Base-by-base conservation (phyloP, 2,329 filamentous ascomycete genomes). In the Calonectria leucothoes region DNA sequence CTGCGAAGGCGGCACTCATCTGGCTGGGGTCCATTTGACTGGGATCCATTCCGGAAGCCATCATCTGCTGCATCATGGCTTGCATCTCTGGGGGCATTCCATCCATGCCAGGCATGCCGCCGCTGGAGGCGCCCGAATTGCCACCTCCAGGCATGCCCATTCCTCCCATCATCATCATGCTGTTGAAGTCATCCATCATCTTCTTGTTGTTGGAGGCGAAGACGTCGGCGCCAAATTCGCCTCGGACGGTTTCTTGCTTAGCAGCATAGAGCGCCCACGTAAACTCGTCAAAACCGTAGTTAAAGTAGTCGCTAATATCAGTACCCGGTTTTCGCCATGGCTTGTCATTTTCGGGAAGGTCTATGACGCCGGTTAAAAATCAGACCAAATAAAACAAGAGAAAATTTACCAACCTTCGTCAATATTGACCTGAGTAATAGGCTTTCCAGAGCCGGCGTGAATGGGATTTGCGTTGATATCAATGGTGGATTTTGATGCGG, bases 281-380 rank as follows among this genome's bases (percentile, higher is more conserved):
- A 85, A 98, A 98, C 85, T 98, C 96, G 85, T 98, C 96, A 82
- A 98, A 98, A 72, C 96, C 96, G 85, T 98, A 98, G 87, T 98
- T 98, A 91, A 98, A 98, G 86, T 98, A 98, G 83, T 99, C 97
- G 73, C 94, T 97, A 69, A 98, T 92, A 81, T 99, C 97, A 14
- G 96, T 96, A 59, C 97, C 97, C 0, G 97, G 97, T 76, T 96
- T 93, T 55, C 97, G 93, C 97, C 97, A 99, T 23, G 96, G 96
- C 84, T 98, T 98, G 75, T 96, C 94, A 80, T 95, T 95, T 10
- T 94, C 93, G 45, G 92, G 89, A 25, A 96, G 90, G 80, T 93
- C 91, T 90, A 74, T 35, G 7, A 14, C 72, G 55, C 57, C 69
- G 42, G 77, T 29, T 65, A 71, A 66, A 37, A 23, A 52, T 25